Evolutionary conservation across 441 rosid genomes (phyloP), one percentile per base, ranked within the genome.

Genomic region (Metrosideros polymorpha): DNA sequence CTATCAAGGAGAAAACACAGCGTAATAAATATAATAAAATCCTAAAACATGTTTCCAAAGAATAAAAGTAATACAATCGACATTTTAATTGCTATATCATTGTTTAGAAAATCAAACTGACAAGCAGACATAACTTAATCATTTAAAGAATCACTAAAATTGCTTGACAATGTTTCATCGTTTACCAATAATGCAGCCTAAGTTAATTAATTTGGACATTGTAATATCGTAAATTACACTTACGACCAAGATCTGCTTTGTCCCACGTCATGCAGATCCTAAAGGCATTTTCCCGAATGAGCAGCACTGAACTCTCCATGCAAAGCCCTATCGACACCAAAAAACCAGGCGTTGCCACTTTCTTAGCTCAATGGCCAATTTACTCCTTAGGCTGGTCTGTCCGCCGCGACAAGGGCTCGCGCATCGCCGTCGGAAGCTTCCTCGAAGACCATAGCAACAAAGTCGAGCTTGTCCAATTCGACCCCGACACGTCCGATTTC

Each of bases 371-470:
- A 42, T 94, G 94, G 93, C 93, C 92, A 1, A 86, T 93, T 30
- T 93, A 85, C 54, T 75, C 93, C n/a, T 27, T 93, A 4, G 94
- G 94, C 10, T 94, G 96, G 96, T 92, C 95, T 1, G 84, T 89
- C 47, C 93, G 93, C 59, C 84, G n/a, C 1, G 93, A 89, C 89
- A 88, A 89, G 79, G 87, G 82, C 15, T 84, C 85, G 9, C 92
- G 94, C 35, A 92, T 94, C 3, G 96, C 93, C 51, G 61, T 94
- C 4, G 95, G 93, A 12, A 94, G 96, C 55, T 90, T 85, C 82
- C 92, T 93, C 17, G 93, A 91, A 83, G 93, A 93, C 45, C 89
- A 91, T 32, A 86, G 90, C 89, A 94, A 93, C 90, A 93, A 90
- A 55, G 92, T 94, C 8, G 95, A 93, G 56, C 85, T 94, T 15